Evolutionary conservation across 352 stramenopile species (phyloP).

Genomic region (Plasmopara viticola): DNA sequence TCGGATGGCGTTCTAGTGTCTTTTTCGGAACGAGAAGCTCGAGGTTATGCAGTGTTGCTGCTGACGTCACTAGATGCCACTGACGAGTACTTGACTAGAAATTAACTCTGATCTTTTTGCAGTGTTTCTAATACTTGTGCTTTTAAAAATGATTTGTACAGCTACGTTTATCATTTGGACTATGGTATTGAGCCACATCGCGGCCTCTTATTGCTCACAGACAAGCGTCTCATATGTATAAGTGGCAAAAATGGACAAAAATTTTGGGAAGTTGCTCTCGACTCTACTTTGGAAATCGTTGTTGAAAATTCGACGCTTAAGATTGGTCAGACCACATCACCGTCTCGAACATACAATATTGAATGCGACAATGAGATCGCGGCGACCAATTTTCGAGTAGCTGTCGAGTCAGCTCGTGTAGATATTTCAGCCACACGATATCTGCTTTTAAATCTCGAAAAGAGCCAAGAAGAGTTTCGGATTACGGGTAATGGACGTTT

Average conservation of each 20-base stretch:
- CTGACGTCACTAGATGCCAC: conserved; percentile 70
- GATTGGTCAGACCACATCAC: conserved; percentile 43
- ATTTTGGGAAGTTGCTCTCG: conserved; percentile 75
- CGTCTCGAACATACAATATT: conserved; percentile 56
- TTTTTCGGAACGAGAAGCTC: conserved; percentile 72
- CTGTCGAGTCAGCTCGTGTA: conserved; percentile 66
- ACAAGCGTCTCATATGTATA: conserved; percentile 78
- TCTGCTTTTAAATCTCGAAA: conserved; percentile 75
- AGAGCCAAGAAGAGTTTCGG: conserved; percentile 63
- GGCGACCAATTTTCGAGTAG: conserved; percentile 70
- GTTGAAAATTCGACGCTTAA: conserved; percentile 33
- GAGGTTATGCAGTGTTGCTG: conserved; percentile 67
- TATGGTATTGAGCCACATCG: conserved; percentile 61
- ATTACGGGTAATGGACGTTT: conserved; percentile 20
- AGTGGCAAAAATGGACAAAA: conserved; percentile 68
- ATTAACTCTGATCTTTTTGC: not conserved
- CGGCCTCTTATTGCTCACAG: conserved; percentile 68
- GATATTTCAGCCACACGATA: conserved; percentile 73
- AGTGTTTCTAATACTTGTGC: conserved; percentile 2
- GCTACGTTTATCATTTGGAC: conserved; percentile 81
- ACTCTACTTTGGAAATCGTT: conserved; percentile 65
- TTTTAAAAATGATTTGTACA: conserved; percentile 17
- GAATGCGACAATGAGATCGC: conserved; percentile 57
- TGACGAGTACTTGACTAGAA: conserved; percentile 53
- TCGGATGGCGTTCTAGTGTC: conserved; percentile 74